phyloP scores from a whole-genome alignment of 306 rosid species.

The Lablab purpureus region DNA sequence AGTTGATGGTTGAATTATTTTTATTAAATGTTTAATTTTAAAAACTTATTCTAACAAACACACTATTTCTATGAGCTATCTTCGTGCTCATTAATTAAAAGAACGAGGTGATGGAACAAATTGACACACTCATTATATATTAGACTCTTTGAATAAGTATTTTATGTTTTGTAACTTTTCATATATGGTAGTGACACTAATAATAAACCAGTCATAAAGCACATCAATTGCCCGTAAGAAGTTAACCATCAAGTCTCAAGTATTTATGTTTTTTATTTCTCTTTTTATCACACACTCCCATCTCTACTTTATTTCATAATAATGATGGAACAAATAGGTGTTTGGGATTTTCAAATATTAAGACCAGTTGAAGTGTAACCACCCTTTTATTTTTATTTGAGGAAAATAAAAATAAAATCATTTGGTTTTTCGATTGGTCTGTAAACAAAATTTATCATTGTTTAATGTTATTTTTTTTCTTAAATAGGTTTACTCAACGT shows the following conservation, averaged over 20 bases:
- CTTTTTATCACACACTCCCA: not conserved
- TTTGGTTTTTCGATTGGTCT: slow-evolving; percentile 20
- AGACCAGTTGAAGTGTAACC: not conserved
- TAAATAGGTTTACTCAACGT: too few relatives aligned
- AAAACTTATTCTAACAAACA: not conserved
- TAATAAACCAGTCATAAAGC: not conserved
- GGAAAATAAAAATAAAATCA: slow-evolving; percentile 29
- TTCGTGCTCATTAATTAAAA: not conserved
- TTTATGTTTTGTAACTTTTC: not conserved
- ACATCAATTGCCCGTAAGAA: not conserved
- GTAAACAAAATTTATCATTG: not conserved
- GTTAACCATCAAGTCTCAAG: slow-evolving; percentile 8
- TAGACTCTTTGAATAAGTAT: not conserved
- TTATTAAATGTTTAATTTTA: not conserved
- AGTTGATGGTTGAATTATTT: not conserved
- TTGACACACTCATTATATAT: not conserved
- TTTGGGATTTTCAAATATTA: slow-evolving; percentile 12
- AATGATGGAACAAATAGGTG: not conserved
- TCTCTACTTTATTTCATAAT: not conserved
- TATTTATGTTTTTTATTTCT: not conserved
- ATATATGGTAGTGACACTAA: not conserved
- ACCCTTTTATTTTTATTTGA: not conserved
- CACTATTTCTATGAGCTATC: not conserved
- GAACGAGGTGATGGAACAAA: not conserved
- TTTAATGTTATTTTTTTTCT: too few relatives aligned